A percentile compares a stretch with the other conserved stretches of the same genome.
Conservation (phyloP, 352 stramenopile species). For the Phytophthora cryptogea region DNA sequence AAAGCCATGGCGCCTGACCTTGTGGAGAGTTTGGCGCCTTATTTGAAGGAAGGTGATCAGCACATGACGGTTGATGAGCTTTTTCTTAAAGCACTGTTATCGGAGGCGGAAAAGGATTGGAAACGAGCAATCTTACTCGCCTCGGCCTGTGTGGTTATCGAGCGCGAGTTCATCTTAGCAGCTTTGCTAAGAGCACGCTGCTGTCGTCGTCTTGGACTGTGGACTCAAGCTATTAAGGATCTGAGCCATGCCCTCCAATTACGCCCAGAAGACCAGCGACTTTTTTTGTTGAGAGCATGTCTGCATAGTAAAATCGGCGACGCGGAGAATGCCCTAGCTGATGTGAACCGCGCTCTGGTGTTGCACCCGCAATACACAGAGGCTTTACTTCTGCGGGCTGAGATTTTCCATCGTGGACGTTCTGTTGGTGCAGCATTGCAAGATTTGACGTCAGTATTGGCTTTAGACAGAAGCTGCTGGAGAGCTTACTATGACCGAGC, state of each 20-base stretch:
- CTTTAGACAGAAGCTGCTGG: constrained; percentile 70
- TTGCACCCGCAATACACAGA: constrained; percentile 71
- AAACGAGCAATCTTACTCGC: constrained; percentile 73
- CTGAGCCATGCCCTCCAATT: constrained; percentile 54
- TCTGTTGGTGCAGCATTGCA: constrained; percentile 57
- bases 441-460: constrained; percentile 63
- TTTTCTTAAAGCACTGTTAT: constrained; percentile 53
- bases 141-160: constrained; percentile 69
- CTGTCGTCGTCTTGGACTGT: constrained; percentile 71
- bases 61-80: constrained; percentile 68
- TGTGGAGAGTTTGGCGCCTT: constrained; percentile 47
- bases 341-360: constrained; percentile 62
- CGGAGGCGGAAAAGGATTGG: constrained; percentile 64
- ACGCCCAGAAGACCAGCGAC: constrained; percentile 54
- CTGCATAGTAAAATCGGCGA: constrained; percentile 63
- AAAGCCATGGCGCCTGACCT: constrained; percentile 52
- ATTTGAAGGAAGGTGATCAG: constrained; percentile 61
- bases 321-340: constrained; percentile 52
- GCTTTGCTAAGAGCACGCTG: constrained; percentile 67
- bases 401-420: constrained; percentile 61
- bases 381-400: constrained; percentile 64
- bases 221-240: constrained; percentile 76
- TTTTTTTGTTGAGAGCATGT: constrained; percentile 62
- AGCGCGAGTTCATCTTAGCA: constrained; percentile 63
- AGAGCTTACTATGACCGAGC: constrained; percentile 82